phyloP scores from a whole-genome alignment of 257 asterid species.

The Phtheirospermum japonicum region DNA sequence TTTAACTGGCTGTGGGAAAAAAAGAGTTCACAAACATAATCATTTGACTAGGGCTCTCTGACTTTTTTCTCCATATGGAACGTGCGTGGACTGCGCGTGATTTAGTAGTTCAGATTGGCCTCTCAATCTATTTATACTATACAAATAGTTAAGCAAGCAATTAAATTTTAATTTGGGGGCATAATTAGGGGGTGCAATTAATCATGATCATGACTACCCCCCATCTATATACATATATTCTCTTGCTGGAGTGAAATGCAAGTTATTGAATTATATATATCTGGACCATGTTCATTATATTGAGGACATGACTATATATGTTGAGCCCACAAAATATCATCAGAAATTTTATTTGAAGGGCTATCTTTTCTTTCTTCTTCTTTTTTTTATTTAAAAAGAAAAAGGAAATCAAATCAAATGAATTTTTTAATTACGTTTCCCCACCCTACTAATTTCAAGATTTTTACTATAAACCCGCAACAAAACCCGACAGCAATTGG shows the following conservation, averaged over 20 bases:
- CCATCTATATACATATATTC: slow-evolving; percentile 12
- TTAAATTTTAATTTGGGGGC: neutral
- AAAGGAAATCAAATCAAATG: too few species aligned
- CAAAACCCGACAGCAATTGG: too few species aligned
- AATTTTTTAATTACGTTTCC: too few species aligned
- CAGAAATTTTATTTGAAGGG: neutral
- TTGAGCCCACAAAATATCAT: slow-evolving; percentile 19
- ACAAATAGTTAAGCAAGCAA: neutral
- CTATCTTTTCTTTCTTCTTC: neutral
- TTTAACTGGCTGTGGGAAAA: slow-evolving; percentile 17
- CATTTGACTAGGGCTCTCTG: slow-evolving; percentile 18
- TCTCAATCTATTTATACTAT: slow-evolving; percentile 18
- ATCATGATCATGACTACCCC: slow-evolving; percentile 16
- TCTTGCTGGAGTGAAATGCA: slow-evolving; percentile 43
- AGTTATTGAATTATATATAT: slow-evolving; percentile 11
- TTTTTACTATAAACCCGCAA: too few species aligned
- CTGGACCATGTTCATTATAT: slow-evolving; percentile 18
- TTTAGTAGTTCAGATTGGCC: slow-evolving; percentile 3
- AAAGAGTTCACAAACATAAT: slow-evolving; percentile 31
- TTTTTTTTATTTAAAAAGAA: too few species aligned
- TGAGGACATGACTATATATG: neutral
- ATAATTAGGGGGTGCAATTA: slow-evolving; percentile 28
- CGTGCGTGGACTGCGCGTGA: slow-evolving; percentile 34
- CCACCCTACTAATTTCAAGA: too few species aligned
- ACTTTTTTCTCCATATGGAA: slow-evolving; percentile 13